Conservation (phyloP, 306 rosid species). For the Prosopis cineraria region DNA sequence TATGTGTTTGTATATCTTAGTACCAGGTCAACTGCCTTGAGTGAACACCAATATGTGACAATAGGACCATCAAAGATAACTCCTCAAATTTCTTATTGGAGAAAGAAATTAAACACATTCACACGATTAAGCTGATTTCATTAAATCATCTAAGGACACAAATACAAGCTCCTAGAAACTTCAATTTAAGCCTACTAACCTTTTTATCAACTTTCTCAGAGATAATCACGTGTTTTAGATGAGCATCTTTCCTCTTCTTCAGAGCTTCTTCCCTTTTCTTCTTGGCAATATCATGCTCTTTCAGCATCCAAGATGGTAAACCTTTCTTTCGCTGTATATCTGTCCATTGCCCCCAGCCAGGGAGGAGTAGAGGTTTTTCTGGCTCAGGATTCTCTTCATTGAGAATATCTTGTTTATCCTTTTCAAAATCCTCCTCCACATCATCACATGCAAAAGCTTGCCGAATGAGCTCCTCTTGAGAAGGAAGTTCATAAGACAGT, state of each 20-base stretch:
- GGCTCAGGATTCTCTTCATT: constrained; percentile 88
- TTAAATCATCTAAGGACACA: background rate
- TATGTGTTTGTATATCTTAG: background rate
- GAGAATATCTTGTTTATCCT: constrained; percentile 65
- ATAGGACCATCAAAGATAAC: constrained; percentile 12
- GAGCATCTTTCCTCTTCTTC: constrained; percentile 82
- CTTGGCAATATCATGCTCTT: constrained; percentile 71
- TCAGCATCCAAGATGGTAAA: constrained; percentile 76
- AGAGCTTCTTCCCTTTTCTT: constrained; percentile 77
- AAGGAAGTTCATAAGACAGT: constrained; percentile 74
- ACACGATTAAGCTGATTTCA: constrained; percentile 14
- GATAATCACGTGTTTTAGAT: constrained; percentile 74
- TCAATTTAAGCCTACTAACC: constrained; percentile 51
- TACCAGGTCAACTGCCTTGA: constrained; percentile 1
- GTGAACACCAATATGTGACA: background rate
- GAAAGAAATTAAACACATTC: background rate
- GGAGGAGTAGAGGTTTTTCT: constrained; percentile 78
- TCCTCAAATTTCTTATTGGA: background rate
- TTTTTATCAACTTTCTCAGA: constrained; percentile 84
- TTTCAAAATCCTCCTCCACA: constrained; percentile 87
- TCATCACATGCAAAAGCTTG: constrained; percentile 91
- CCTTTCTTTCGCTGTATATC: constrained; percentile 80
- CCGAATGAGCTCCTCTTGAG: constrained; percentile 83
- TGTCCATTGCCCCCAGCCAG: constrained; percentile 99
- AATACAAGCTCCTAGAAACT: constrained; percentile 5